Conservation (phyloP, 306 rosid species). For the Quercus gilva region DNA sequence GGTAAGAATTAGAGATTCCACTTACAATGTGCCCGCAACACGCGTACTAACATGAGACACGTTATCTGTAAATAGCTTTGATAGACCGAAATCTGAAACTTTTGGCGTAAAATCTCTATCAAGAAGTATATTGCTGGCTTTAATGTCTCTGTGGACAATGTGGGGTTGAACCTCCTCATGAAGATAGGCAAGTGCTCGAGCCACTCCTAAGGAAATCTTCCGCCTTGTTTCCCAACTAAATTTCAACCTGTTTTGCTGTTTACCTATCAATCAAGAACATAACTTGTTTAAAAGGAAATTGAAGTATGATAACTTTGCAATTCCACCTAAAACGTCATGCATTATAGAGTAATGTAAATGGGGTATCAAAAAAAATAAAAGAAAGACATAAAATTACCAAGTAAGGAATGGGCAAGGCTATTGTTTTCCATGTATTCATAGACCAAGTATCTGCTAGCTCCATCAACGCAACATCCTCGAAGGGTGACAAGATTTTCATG, state of each 20-base stretch:
- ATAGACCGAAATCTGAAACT: conserved; percentile 82
- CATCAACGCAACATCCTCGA: conserved; percentile 81
- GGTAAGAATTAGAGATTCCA: background rate
- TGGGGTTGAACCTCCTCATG: conserved; percentile 72
- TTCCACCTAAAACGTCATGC: background rate
- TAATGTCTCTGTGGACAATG: conserved; percentile 87
- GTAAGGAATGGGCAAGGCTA: conserved; percentile 60
- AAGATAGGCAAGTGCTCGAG: conserved; percentile 68
- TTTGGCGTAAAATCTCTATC: conserved; percentile 60
- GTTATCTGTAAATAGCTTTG: conserved; percentile 62
- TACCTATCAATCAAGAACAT: conserved; percentile 48
- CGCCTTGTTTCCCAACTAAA: conserved; percentile 69
- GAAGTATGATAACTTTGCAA: background rate
- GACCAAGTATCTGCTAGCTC: conserved; percentile 67
- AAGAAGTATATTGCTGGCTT: conserved; percentile 80
- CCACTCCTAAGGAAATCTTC: conserved; percentile 66
- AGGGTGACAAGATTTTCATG: conserved; percentile 80
- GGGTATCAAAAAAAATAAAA: background rate
- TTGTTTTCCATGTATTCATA: conserved; percentile 91
- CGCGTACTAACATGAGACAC: conserved; percentile 73
- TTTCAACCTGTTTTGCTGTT: conserved; percentile 47
- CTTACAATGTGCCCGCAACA: conserved; percentile 98
- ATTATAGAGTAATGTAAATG: background rate
- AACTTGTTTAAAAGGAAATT: too few relatives aligned
- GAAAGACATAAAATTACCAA: conserved; percentile 38